Evolutionary conservation across 805 yeast species (phyloP), one percentile per base, ranked within the genome.

Genomic region (Hanseniaspora clermontiae): DNA sequence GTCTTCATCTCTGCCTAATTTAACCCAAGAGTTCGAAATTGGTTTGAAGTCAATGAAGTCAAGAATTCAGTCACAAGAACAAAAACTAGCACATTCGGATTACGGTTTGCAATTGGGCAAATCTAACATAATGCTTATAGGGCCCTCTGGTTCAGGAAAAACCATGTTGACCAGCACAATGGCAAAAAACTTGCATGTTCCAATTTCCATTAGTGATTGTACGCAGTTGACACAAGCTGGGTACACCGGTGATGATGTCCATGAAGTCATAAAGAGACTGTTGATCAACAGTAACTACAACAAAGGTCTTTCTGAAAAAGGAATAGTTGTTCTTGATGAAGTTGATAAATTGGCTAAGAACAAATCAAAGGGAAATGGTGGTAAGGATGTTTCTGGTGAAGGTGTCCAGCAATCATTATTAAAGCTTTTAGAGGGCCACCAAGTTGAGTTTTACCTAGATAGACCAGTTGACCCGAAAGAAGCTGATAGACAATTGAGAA

Each of bases 211-310:
- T 14, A 78, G 80, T 6, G 84, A 80, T 61, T 80, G 84, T 62
- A 80, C 84, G 0, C 77, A 81, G 46, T 62, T 80, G 58, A 80
- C 84, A 0, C 84, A 80, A 61, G 82, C 84, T 0, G 84, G 84
- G 7, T 80, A 80, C 61, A 78, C 80, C 46, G 84, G 84, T 27
- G 84, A 80, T 58, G 84, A 80, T 65, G 81, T 78, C 17, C 83
- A 80, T 59, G 68, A 74, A 34, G 79, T 83, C 60, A 72, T 80
- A 27, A 79, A 77, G 62, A 71, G 81, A 57, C 66, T 80, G 20
- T 64, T 79, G 50, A 74, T 74, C 2, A 74, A 69, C 59, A 74
- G 83, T 3, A 75, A 75, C 45, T 77, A 73, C 60, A 79, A 79
- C 60, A 76, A 78, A 27, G 75, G 73, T 10, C 71, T 71, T 40